These are phyloP conservation scores for Monosporascus cannonballus DNA, from an alignment of 2,329 filamentous ascomycete genomes.

Conservation along the genomic window DNA sequence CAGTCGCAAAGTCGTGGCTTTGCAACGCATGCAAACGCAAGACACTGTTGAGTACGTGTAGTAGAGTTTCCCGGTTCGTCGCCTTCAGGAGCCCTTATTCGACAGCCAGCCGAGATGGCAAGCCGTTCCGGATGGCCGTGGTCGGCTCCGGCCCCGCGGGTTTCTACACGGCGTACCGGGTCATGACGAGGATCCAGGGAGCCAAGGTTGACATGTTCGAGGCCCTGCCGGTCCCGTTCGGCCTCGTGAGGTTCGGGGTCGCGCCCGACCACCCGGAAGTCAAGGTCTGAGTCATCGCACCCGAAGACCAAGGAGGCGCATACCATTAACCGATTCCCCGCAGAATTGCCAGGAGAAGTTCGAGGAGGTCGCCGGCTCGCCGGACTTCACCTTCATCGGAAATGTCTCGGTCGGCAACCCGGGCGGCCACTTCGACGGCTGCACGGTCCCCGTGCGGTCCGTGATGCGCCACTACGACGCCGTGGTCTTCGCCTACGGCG, in stretches of 20 bases:
- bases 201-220: slow-evolving; percentile 93
- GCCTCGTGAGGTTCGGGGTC: slow-evolving; percentile 87
- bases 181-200: slow-evolving; percentile 68
- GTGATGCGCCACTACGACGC: slow-evolving; percentile 84
- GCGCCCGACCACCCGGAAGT: slow-evolving; percentile 99
- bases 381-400: slow-evolving; percentile 83
- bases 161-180: slow-evolving; percentile 86
- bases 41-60: neutral
- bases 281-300: slow-evolving; percentile 53
- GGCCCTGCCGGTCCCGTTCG: slow-evolving; percentile 84
- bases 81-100: slow-evolving; percentile 16
- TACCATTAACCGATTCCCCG: no score
- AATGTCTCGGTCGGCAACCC: slow-evolving; percentile 72
- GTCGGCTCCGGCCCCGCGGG: slow-evolving; percentile 92
- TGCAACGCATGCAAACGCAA: slow-evolving; percentile 19
- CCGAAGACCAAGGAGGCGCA: no score
- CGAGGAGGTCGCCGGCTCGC: slow-evolving; percentile 74
- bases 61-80: slow-evolving; percentile 3
- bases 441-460: slow-evolving; percentile 56
- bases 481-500: slow-evolving; percentile 88
- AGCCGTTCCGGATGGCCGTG: slow-evolving; percentile 73
- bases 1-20: slow-evolving; percentile 20
- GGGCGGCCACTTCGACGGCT: slow-evolving; percentile 32
- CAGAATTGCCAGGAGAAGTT: slow-evolving; percentile 96
- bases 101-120: slow-evolving; percentile 23